Evolutionary conservation across 2,329 filamentous ascomycete species (phyloP).

Genomic region (Remersonia thermophila): DNA sequence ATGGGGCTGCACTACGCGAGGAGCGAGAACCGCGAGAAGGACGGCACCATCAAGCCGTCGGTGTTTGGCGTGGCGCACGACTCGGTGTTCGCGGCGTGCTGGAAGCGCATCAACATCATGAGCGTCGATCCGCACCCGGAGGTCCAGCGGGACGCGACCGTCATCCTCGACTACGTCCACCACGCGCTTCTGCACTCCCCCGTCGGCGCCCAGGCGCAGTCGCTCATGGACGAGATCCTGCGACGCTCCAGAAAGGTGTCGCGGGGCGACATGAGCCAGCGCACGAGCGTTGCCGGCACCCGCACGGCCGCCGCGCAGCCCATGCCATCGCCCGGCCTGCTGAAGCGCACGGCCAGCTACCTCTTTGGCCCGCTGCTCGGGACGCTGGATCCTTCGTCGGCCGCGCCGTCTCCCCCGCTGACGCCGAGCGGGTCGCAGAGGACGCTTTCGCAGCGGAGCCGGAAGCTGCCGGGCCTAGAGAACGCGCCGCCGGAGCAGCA

Average conservation of each 20-base stretch:
- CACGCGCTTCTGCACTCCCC: slow-evolving; percentile 65
- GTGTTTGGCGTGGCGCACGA: slow-evolving; percentile 61
- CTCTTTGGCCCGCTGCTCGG: slow-evolving; percentile 47
- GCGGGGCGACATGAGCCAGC: slow-evolving; percentile 31
- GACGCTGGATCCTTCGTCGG: slow-evolving; percentile 28
- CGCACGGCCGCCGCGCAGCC: slow-evolving; percentile 27
- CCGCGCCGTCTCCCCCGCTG: slow-evolving; percentile 20
- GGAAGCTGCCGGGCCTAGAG: slow-evolving; percentile 30
- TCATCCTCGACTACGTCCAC: slow-evolving; percentile 80
- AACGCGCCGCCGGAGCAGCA: slow-evolving; percentile 58
- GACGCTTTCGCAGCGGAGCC: slow-evolving; percentile 26
- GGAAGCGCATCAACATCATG: slow-evolving; percentile 84
- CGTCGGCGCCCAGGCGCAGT: slow-evolving; percentile 57
- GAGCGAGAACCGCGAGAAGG: slow-evolving; percentile 40
- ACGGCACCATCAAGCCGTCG: slow-evolving; percentile 44
- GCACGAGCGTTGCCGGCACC: slow-evolving; percentile 30
- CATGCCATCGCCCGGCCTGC: slow-evolving; percentile 42
- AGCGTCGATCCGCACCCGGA: slow-evolving; percentile 92
- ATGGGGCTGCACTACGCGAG: slow-evolving; percentile 52
- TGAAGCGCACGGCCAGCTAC: slow-evolving; percentile 52
- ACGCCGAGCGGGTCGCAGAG: slow-evolving; percentile 24
- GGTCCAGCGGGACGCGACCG: slow-evolving; percentile 70
- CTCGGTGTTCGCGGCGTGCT: slow-evolving; percentile 84
- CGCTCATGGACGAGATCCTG: slow-evolving; percentile 61
- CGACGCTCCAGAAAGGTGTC: slow-evolving; percentile 34